Conservation (phyloP, 2,329 filamentous ascomycete genomes). For the Fusarium buxicola region DNA sequence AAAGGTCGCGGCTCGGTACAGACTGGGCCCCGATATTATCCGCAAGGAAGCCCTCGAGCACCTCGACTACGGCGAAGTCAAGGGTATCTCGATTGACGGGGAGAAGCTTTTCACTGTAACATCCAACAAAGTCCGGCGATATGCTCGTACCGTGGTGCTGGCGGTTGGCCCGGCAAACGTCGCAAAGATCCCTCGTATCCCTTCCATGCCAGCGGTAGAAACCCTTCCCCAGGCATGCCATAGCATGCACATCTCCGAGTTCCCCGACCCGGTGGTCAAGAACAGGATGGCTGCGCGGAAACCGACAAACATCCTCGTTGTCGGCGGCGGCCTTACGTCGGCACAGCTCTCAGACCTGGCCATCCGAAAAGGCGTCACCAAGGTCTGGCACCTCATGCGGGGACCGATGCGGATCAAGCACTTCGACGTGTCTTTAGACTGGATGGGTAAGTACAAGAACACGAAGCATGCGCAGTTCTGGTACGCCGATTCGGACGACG, state of each 20-base stretch:
- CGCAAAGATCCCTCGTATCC: slow-evolving; percentile 60
- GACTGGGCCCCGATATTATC: slow-evolving; percentile 61
- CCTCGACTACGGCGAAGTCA: slow-evolving; percentile 67
- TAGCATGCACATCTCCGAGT: slow-evolving; percentile 70
- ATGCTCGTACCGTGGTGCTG: slow-evolving; percentile 73
- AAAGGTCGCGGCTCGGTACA: slow-evolving; percentile 67
- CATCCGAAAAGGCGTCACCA: slow-evolving; percentile 71
- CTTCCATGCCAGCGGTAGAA: slow-evolving; percentile 46
- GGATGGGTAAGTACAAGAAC: slow-evolving; percentile 87
- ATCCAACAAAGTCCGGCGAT: slow-evolving; percentile 65
- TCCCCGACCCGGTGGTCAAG: slow-evolving; percentile 65
- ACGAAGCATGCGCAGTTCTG: slow-evolving; percentile 81
- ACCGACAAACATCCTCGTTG: slow-evolving; percentile 73
- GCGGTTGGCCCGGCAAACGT: slow-evolving; percentile 76
- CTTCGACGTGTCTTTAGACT: slow-evolving; percentile 80
- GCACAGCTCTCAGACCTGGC: slow-evolving; percentile 78
- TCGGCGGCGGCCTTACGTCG: slow-evolving; percentile 81
- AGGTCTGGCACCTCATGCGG: slow-evolving; percentile 78
- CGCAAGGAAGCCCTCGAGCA: slow-evolving; percentile 69
- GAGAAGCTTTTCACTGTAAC: slow-evolving; percentile 73
- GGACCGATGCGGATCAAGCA: slow-evolving; percentile 72
- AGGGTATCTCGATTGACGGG: slow-evolving; percentile 56
- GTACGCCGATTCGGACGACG: slow-evolving; percentile 77
- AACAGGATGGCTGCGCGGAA: slow-evolving; percentile 62
- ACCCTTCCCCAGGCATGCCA: slow-evolving; percentile 65